Evolutionary conservation across 305 asterid species (phyloP), one percentile per base, ranked within the genome.

Genomic region (Solanum aculeatissimum): DNA sequence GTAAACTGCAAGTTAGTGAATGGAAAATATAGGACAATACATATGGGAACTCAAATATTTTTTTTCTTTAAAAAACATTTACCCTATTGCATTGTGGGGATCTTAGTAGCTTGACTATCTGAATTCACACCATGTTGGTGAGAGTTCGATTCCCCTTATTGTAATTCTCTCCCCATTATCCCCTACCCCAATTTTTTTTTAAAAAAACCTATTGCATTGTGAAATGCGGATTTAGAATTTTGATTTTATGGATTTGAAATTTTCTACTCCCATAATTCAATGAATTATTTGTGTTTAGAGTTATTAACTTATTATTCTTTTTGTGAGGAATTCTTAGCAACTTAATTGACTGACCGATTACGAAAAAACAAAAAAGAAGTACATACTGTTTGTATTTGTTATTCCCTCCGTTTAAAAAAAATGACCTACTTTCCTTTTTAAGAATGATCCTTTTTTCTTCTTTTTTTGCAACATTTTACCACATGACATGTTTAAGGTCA

Each of bases 1-100:
- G 93, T 94, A 90, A 38, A 90, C 63, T 32, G 60, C 70, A 92
- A 91, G 92, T 78, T 83, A 80, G 11, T 42, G 72, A 10, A 60
- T 57, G 63, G n/a, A 57, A 13, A 57, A n/a, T 57, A n/a, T 57
- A 57, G 63, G 63, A 57, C 63, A 57, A 57, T 23, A 57, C 9
- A 57, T n/a, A 23, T 57, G 63, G 63, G 63, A 23, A 9, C 21
- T 57, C 14, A 57, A n/a, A 55, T 55, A 19, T 4, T 3, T n/a
- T 55, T 7, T 55, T 49, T 49, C 0, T 32, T 35, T 35, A 4
- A 5, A 35, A 35, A 49, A 40, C 63, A 19, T 53, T 53, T 9
- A 16, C 7, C 57, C 9, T 53, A 6, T 53, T 53, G 47, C 1
- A 42, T 42, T 2, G 47, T 9, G 47, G 9, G 40, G n/a, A n/a